phyloP scores from a whole-genome alignment of 495 filamentous ascomycete genomes.

The Daldinia childiae region DNA sequence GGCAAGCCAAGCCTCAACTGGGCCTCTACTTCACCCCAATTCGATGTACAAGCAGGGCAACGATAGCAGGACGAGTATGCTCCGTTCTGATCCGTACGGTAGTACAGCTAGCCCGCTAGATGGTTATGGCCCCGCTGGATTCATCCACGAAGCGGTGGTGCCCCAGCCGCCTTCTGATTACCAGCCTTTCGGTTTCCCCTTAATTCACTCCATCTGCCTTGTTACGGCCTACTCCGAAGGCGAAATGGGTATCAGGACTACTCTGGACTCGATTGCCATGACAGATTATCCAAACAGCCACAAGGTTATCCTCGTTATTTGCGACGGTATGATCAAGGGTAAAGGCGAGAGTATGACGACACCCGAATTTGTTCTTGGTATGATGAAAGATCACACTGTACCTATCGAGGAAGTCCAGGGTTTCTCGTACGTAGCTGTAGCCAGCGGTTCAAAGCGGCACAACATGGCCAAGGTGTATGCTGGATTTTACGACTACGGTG shows the following conservation, averaged over 20 bases:
- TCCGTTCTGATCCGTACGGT: constrained; percentile 58
- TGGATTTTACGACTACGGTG: constrained; percentile 97
- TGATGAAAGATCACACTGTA: constrained; percentile 92
- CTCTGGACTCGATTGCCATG: constrained; percentile 93
- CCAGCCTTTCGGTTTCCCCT: constrained; percentile 93
- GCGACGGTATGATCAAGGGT: constrained; percentile 98
- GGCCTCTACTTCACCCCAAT: constrained; percentile 74
- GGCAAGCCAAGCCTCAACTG: constrained; percentile 91
- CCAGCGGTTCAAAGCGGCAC: constrained; percentile 94
- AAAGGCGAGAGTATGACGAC: constrained; percentile 88
- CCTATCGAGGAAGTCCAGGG: constrained; percentile 80
- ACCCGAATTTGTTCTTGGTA: constrained; percentile 87
- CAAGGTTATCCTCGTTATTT: constrained; percentile 94
- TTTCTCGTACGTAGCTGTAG: constrained; percentile 96
- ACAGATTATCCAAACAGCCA: constrained; percentile 99
- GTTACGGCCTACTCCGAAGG: constrained; percentile 99
- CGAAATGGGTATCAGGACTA: constrained; percentile 89
- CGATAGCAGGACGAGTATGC: constrained; percentile 68
- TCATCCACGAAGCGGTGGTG: constrained; percentile 94
- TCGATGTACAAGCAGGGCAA: constrained; percentile 79
- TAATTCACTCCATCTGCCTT: constrained; percentile 92
- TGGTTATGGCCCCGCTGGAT: constrained; percentile 84
- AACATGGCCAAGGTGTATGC: constrained; percentile 99
- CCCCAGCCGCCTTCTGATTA: constrained; percentile 98
- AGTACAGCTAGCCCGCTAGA: constrained; percentile 71